Conservation (phyloP, 768 basidiomycete species). For the Holtermannia corniformis region DNA sequence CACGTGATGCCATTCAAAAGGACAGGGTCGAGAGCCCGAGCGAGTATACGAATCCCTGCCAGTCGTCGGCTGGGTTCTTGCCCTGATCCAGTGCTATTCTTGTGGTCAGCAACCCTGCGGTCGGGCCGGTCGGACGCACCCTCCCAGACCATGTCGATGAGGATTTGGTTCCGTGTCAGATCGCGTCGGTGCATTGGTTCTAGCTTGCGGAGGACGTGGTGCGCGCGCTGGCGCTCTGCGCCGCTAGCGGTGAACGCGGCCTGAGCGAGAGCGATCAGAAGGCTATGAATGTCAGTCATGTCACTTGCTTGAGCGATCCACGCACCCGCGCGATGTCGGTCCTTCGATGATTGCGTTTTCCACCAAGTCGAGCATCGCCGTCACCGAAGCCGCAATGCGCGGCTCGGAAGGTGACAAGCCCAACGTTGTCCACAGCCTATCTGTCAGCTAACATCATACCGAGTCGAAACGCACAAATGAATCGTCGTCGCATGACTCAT, state of each 20-base stretch:
- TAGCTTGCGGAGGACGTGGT: neutral
- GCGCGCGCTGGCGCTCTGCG: neutral
- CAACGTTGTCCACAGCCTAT: neutral
- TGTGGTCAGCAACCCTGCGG: neutral
- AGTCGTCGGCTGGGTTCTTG: neutral
- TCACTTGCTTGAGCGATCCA: neutral
- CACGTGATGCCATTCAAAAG: neutral
- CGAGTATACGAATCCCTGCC: neutral
- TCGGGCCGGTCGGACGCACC: neutral
- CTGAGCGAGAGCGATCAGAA: neutral
- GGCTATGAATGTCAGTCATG: neutral
- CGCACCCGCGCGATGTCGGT: neutral
- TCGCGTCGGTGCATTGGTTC: neutral
- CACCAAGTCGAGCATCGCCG: neutral
- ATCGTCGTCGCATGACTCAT: neutral
- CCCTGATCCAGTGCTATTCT: neutral
- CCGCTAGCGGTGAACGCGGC: neutral
- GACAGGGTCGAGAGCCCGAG: neutral
- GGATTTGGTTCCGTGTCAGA: neutral
- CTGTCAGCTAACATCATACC: neutral
- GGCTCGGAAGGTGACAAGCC: neutral
- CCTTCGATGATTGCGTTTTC: neutral
- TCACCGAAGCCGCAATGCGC: neutral
- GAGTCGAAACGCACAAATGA: neutral
- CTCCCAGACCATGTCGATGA: neutral